These are phyloP conservation scores for Strobilomyces confusus DNA, from an alignment of 768 basidiomycete genomes.

Conservation along the genomic window DNA sequence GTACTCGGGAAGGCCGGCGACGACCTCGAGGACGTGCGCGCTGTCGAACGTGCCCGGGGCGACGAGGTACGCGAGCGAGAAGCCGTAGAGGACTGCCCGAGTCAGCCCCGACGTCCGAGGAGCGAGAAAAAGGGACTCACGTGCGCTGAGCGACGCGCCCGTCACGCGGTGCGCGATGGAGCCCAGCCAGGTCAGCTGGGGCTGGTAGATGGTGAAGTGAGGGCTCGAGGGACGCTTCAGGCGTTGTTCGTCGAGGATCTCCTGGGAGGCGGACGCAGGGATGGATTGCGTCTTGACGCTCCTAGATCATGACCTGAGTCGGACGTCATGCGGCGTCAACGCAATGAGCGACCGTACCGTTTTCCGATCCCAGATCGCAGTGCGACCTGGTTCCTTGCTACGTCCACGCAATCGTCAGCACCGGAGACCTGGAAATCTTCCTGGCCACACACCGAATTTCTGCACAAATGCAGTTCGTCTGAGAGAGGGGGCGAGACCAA, in stretches of 20 bases:
- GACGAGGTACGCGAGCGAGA: slow-evolving; percentile 80
- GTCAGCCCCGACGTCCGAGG: neutral
- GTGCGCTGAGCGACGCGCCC: slow-evolving; percentile 71
- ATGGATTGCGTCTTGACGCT: slow-evolving; percentile 63
- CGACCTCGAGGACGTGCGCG: slow-evolving; percentile 67
- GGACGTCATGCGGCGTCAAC: neutral
- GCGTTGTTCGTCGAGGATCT: slow-evolving; percentile 85
- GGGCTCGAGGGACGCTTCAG: slow-evolving; percentile 86
- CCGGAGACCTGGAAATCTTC: neutral
- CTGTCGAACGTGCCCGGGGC: slow-evolving; percentile 81
- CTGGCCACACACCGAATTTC: slow-evolving; percentile 24
- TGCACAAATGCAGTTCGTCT: slow-evolving; percentile 44
- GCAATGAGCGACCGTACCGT: slow-evolving; percentile 32
- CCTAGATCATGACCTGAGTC: slow-evolving; percentile 29
- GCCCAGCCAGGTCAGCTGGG: slow-evolving; percentile 84
- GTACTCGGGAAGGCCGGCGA: slow-evolving; percentile 66
- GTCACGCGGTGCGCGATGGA: slow-evolving; percentile 89
- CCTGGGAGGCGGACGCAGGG: slow-evolving; percentile 50
- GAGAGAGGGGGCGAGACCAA: slow-evolving; percentile 57
- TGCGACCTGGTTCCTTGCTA: slow-evolving; percentile 42
- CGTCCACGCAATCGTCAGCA: neutral
- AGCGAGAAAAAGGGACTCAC: neutral
- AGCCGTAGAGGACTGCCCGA: slow-evolving; percentile 75
- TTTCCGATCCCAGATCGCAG: slow-evolving; percentile 31
- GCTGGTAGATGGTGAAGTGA: slow-evolving; percentile 96